phyloP scores from a whole-genome alignment of 2,329 filamentous ascomycete genomes.

The Penicillium nordicum region DNA sequence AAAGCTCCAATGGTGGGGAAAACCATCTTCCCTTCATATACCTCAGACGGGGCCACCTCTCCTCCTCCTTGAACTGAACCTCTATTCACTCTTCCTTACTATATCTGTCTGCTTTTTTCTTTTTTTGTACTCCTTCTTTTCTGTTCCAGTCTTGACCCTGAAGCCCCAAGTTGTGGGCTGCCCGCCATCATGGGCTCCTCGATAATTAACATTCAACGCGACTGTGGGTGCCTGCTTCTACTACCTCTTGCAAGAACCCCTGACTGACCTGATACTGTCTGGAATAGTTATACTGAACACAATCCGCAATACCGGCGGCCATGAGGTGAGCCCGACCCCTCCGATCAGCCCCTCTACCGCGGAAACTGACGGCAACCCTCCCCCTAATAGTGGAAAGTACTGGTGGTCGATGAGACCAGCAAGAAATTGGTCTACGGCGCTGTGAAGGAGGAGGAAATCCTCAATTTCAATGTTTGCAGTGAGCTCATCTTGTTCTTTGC shows the following conservation, averaged over 20 bases:
- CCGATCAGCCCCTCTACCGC: constrained; percentile 24
- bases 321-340: constrained; percentile 60
- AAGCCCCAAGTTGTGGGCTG: constrained; percentile 29
- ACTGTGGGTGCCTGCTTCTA: constrained; percentile 52
- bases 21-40: constrained; percentile 24
- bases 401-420: constrained; percentile 81
- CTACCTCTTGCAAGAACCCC: neutral
- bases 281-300: constrained; percentile 66
- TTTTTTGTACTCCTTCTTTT: neutral
- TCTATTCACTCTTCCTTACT: neutral
- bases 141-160: neutral
- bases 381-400: constrained; percentile 79
- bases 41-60: constrained; percentile 24
- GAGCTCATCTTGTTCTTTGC: constrained; percentile 35
- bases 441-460: constrained; percentile 91
- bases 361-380: constrained; percentile 26
- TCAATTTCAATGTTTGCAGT: constrained; percentile 96
- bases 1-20: constrained; percentile 30
- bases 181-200: constrained; percentile 69
- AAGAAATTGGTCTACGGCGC: constrained; percentile 86
- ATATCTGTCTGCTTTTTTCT: neutral
- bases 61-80: neutral
- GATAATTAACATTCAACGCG: constrained; percentile 78
- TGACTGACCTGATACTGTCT: constrained; percentile 11
- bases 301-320: constrained; percentile 73